Evolutionary conservation across 495 filamentous ascomycete genomes (phyloP).

Genomic region (Annulohypoxylon bovei): DNA sequence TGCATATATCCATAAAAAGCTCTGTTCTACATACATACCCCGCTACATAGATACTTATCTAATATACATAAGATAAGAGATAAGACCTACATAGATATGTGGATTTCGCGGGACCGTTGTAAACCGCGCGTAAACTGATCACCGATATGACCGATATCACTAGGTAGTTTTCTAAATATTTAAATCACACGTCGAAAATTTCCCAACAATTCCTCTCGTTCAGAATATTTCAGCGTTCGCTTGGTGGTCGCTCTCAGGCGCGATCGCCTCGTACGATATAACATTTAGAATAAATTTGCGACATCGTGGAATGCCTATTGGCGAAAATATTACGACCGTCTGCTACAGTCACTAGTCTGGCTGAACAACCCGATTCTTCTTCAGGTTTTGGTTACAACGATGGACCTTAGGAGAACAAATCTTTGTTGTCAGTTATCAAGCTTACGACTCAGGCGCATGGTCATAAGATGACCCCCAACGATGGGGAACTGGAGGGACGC

Average conservation of each 20-base stretch:
- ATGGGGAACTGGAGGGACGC: slow-evolving; percentile 56
- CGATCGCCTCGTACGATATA: slow-evolving; percentile 16
- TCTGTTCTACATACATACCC: not conserved
- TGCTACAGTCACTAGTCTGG: not conserved
- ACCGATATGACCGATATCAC: slow-evolving; percentile 39
- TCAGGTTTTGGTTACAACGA: slow-evolving; percentile 45
- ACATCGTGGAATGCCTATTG: not conserved
- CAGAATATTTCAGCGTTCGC: slow-evolving; percentile 8
- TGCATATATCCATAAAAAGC: slow-evolving; percentile 1
- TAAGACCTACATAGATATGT: not conserved
- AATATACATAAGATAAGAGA: slow-evolving; percentile 12
- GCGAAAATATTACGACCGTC: slow-evolving; percentile 5
- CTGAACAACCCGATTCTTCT: slow-evolving; percentile 21
- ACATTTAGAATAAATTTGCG: not conserved
- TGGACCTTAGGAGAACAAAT: slow-evolving; percentile 50
- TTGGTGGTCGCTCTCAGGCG: slow-evolving; percentile 36
- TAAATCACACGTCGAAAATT: slow-evolving; percentile 31
- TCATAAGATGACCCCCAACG: slow-evolving; percentile 53
- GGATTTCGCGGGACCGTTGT: not conserved
- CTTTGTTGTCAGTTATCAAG: slow-evolving; percentile 45
- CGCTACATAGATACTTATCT: slow-evolving; percentile 13
- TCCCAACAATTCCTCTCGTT: slow-evolving; percentile 7
- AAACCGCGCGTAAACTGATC: slow-evolving; percentile 35
- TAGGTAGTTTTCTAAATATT: slow-evolving; percentile 9
- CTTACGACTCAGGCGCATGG: slow-evolving; percentile 41